Percentiles rank a stretch among this genome's conserved stretches.
phyloP scores from a whole-genome alignment of 805 yeast species.

The Schizosaccharomyces osmophilus region DNA sequence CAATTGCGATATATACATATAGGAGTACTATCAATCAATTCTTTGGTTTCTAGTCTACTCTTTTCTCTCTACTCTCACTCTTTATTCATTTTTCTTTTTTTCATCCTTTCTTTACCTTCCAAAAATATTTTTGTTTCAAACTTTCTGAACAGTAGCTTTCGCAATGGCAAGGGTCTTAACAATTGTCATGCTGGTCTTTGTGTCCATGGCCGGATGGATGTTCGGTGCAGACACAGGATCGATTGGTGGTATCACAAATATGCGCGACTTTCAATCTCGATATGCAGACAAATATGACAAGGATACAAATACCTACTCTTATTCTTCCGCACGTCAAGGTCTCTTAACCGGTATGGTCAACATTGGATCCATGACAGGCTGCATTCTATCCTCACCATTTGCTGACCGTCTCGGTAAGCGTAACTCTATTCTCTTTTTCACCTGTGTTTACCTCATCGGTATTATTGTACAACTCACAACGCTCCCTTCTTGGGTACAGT shows the following conservation, averaged over 20 bases:
- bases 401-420: conserved; percentile 3
- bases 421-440: conserved; percentile 3
- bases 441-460: conserved; percentile 3
- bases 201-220: conserved; percentile 3
- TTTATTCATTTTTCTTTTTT: neutral
- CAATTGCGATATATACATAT: too few relatives aligned
- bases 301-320: neutral
- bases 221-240: conserved; percentile 4
- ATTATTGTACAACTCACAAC: conserved; percentile 3
- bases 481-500: conserved; percentile 16
- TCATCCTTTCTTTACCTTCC: neutral
- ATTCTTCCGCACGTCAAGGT: conserved; percentile 3
- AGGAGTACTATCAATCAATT: too few relatives aligned
- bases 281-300: conserved; percentile 1
- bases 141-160: neutral
- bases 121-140: neutral
- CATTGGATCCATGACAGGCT: conserved; percentile 4
- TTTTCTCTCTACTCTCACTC: too few relatives aligned
- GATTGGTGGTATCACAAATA: conserved; percentile 3
- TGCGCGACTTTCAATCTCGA: conserved; percentile 1
- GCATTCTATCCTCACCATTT: conserved; percentile 4
- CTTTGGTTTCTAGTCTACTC: too few relatives aligned
- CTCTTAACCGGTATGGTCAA: conserved; percentile 4
- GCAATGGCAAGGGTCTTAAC: neutral
- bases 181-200: conserved; percentile 1